phyloP scores from a whole-genome alignment of 805 yeast genomes.

The Saccharomycopsis sp. region DNA sequence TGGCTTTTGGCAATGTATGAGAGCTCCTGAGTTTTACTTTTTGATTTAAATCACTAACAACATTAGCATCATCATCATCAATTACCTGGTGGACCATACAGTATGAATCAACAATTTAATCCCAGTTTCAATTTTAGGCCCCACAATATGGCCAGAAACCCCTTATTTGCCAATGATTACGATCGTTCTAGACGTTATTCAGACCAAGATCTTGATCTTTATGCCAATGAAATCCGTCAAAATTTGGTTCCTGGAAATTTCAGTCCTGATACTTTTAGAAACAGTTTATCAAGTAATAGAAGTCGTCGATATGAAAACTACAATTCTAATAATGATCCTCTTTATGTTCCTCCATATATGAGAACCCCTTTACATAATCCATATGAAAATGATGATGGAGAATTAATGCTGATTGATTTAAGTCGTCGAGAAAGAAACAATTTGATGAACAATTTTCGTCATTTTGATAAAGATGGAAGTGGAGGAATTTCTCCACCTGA shows the following conservation, averaged over 20 bases:
- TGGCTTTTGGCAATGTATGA: no score
- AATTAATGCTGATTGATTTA: not conserved
- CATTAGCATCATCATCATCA: no score
- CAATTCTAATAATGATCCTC: not conserved
- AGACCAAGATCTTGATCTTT: slow-evolving; percentile 8
- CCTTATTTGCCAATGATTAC: slow-evolving; percentile 1
- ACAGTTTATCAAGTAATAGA: not conserved
- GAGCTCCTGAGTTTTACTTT: no score
- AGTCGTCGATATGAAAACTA: not conserved
- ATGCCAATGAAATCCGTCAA: slow-evolving; percentile 5
- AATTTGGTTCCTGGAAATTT: not conserved
- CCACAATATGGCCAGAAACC: slow-evolving; percentile 4
- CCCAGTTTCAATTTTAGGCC: slow-evolving; percentile 1
- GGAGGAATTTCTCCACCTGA: slow-evolving; percentile 27
- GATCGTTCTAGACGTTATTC: slow-evolving; percentile 3
- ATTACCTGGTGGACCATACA: slow-evolving; percentile 1
- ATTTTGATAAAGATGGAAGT: slow-evolving; percentile 14
- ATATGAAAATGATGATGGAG: slow-evolving; percentile 11
- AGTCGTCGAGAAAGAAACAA: slow-evolving; percentile 2
- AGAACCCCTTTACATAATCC: slow-evolving; percentile 15
- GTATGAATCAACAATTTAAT: not conserved
- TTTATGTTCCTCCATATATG: slow-evolving; percentile 6
- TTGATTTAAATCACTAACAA: no score
- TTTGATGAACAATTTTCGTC: slow-evolving; percentile 6
- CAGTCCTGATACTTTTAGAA: not conserved